A percentile compares a stretch with the other conserved stretches of the same genome.
These are phyloP conservation scores for Luffa acutangula DNA, from an alignment of 306 rosid species.

Conservation along the genomic window DNA sequence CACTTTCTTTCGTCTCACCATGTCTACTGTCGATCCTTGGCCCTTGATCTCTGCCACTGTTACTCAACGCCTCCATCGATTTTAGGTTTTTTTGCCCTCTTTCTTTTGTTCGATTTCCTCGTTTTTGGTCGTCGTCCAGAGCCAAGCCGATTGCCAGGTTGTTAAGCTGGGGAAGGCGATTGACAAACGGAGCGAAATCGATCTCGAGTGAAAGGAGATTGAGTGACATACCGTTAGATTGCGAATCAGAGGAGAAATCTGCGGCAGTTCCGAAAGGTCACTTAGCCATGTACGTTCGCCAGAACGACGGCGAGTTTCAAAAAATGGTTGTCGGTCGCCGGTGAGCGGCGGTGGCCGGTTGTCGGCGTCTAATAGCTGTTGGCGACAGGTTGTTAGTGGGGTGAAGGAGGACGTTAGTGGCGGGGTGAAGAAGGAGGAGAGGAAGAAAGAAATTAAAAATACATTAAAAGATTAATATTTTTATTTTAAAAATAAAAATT, in stretches of 20 bases:
- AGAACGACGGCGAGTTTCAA: slow-evolving; percentile 59
- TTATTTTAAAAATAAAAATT: too few relatives aligned
- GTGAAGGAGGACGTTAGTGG: too few relatives aligned
- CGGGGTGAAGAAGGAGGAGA: too few relatives aligned
- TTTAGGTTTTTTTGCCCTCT: not conserved
- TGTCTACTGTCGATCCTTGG: slow-evolving; percentile 73
- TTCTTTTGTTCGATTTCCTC: not conserved
- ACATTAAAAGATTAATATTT: too few relatives aligned
- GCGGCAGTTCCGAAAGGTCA: slow-evolving; percentile 68
- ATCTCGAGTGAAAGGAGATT: slow-evolving; percentile 17
- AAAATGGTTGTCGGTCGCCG: too few relatives aligned
- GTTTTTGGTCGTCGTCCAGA: not conserved
- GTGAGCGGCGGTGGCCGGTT: too few relatives aligned
- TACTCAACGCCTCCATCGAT: not conserved
- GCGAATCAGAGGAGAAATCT: slow-evolving; percentile 14
- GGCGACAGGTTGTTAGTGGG: too few relatives aligned
- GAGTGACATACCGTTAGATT: slow-evolving; percentile 32
- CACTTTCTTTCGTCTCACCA: slow-evolving; percentile 42
- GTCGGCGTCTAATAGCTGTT: too few relatives aligned
- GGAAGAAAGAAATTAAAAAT: too few relatives aligned
- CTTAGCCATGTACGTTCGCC: slow-evolving; percentile 78
- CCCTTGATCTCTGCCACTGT: slow-evolving; percentile 20
- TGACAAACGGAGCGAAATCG: slow-evolving; percentile 35
- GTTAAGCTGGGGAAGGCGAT: slow-evolving; percentile 46
- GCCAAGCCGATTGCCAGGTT: slow-evolving; percentile 25